Base-by-base conservation (phyloP, 208 protist genomes). In the Leishmania amazonensis region DNA sequence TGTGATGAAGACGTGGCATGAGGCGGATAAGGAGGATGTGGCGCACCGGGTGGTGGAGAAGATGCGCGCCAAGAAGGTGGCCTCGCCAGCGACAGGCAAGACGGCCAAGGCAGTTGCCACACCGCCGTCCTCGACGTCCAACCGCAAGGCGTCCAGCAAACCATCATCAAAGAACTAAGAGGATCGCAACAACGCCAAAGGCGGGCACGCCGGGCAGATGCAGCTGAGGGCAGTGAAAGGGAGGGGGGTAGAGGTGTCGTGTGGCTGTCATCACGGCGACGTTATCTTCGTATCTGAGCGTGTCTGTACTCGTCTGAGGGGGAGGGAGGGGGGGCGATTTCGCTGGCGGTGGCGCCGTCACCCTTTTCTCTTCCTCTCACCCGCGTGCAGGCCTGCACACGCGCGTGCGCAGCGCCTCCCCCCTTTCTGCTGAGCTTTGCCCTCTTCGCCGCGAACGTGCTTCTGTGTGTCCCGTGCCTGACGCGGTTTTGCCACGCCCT, bases 11-110 rank as follows among this genome's bases (percentile, higher is more conserved):
- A 78, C 75, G 40, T 83, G 76, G 60, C 70, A 85, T 28, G 72
- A 78, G 35, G 21, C 60, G 28, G 83, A 89, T 35, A 81, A 79
- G 81, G 76, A 89, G 80, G 58, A 83, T 42, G 86, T 65, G 75
- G 76, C 81, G 42, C 62, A 58, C 49, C 83, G 82, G 42, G 57
- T 89, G 75, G 80, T 79, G 35, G 78, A 72, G 64, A 80, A 67
- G 8, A 81, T 81, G 75, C 65, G 62, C 15, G 70, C 75, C 4
- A 42, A 24, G 53, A 84, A 80, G 78, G 40, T 8, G 31, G 11
- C 73, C 28, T 40, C n/a, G 17, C 49, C 49, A 13, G 67, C 49
- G 40, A 31, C 24, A 70, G n/a, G n/a, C 42, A 76, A 76, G 51
- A 28, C 51, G 3, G 47, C 13, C 28, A 53, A 19, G 7, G 47